Base-by-base conservation (phyloP, 306 rosid genomes). In the Canavalia gladiata region DNA sequence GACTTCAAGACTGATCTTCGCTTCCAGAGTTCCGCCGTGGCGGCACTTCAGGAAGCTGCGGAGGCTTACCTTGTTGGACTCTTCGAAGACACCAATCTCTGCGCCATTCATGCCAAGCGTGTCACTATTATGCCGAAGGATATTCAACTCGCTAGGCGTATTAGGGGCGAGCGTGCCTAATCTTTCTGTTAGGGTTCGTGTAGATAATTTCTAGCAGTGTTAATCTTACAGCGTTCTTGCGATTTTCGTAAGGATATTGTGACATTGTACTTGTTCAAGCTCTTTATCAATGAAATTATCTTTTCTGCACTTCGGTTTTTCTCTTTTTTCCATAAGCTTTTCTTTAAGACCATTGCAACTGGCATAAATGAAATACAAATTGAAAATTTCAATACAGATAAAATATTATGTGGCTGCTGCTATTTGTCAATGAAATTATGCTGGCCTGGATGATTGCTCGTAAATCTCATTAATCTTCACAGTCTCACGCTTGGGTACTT, bases 71-170 rank as follows among this genome's bases (percentile, higher is more conserved):
- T 87, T 1, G 87, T 84, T 0, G 90, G 90, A 0, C 82, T 87
- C 0, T 87, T 87, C 1, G 90, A 87, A 63, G 90, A 87, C 1
- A 81, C 90, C 0, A 87, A 84, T 35, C 87, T 87, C 5, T 87
- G 90, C 10, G 86, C 87, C 0, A 87, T 87, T 39, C 90, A 87
- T 8, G 90, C 87, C 1, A 87, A 87, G 82, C 86, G 90, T 0
- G 90, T 87, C 0, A 87, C 90, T 0, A 84, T 87, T 8, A 87
- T 87, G 90, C 90, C 88, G 0, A 87, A 87, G 86, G 90, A 87
- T 41, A 87, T 87, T 2, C 90, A 87, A 43, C 87, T 87, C 0
- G 90, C 90, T 0, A 84, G 90, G 72, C 87, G 90, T 11, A 87
- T 87, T 2, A 78, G 90, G 59, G 90, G 90, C 58, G 90, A 87